phyloP scores from a whole-genome alignment of 2,329 filamentous ascomycete genomes.

The Penicillium sp. region DNA sequence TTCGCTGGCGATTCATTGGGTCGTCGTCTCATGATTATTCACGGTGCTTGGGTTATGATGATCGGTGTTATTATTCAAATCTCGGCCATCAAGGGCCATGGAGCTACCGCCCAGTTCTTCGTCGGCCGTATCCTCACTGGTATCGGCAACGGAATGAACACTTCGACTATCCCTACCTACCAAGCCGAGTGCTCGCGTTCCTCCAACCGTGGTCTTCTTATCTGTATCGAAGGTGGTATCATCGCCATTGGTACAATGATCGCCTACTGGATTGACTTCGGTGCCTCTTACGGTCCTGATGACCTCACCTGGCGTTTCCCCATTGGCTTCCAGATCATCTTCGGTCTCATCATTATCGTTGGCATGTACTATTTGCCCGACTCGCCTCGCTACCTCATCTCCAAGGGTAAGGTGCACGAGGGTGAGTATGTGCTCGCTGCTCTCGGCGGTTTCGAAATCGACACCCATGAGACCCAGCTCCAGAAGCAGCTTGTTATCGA shows the following conservation, averaged over 20 bases:
- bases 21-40: constrained; percentile 51
- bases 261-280: constrained; percentile 54
- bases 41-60: constrained; percentile 54
- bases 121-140: constrained; percentile 54
- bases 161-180: constrained; percentile 54
- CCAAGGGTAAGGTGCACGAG: constrained; percentile 46
- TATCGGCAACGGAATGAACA: constrained; percentile 57
- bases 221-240: constrained; percentile 57
- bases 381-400: constrained; percentile 48
- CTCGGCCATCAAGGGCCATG: constrained; percentile 30
- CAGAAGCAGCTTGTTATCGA: constrained; percentile 69
- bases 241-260: constrained; percentile 53
- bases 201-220: constrained; percentile 59
- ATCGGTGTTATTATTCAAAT: constrained; percentile 42
- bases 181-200: constrained; percentile 55
- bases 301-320: constrained; percentile 52
- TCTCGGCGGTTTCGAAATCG: constrained; percentile 47
- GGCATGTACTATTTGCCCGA: constrained; percentile 47
- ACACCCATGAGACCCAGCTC: constrained; percentile 56
- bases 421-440: constrained; percentile 52
- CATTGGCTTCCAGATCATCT: constrained; percentile 53
- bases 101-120: constrained; percentile 51
- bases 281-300: constrained; percentile 37
- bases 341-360: constrained; percentile 46
- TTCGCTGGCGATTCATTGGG: constrained; percentile 38